Conservation (phyloP, 768 basidiomycete species). For the Calocera cornea region DNA sequence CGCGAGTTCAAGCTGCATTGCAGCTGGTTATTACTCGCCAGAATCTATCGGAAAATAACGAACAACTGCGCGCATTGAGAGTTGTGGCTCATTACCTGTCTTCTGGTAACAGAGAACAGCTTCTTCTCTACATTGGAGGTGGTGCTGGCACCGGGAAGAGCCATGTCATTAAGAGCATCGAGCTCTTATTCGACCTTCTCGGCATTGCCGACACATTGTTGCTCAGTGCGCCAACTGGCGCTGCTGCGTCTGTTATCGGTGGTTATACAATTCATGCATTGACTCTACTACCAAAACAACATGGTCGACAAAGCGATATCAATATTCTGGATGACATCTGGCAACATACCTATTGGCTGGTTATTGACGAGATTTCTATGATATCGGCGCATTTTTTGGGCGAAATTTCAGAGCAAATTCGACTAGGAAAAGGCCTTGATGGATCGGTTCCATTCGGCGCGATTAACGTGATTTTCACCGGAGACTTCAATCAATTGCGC, state of each 20-base stretch:
- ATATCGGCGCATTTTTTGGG: background rate
- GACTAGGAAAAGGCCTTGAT: background rate
- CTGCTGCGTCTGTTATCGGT: background rate
- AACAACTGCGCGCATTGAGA: background rate
- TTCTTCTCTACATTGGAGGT: background rate
- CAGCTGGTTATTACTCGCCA: too few relatives aligned
- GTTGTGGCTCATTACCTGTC: background rate
- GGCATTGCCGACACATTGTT: background rate
- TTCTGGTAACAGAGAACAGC: background rate
- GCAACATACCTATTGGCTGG: background rate
- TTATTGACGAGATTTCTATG: background rate
- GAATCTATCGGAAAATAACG: background rate
- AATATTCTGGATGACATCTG: background rate
- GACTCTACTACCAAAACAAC: background rate
- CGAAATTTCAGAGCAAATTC: background rate
- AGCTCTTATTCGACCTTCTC: background rate
- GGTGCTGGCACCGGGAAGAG: background rate
- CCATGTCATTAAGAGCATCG: background rate
- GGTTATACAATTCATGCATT: background rate
- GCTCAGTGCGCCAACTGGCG: background rate
- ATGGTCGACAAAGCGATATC: background rate
- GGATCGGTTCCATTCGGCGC: background rate
- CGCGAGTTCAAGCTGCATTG: too few relatives aligned
- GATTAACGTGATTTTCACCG: background rate
- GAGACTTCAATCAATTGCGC: background rate